A percentile compares a stretch with the other conserved stretches of the same genome.
phyloP scores from a whole-genome alignment of 306 rosid species.

The Quercus berberidifolia region DNA sequence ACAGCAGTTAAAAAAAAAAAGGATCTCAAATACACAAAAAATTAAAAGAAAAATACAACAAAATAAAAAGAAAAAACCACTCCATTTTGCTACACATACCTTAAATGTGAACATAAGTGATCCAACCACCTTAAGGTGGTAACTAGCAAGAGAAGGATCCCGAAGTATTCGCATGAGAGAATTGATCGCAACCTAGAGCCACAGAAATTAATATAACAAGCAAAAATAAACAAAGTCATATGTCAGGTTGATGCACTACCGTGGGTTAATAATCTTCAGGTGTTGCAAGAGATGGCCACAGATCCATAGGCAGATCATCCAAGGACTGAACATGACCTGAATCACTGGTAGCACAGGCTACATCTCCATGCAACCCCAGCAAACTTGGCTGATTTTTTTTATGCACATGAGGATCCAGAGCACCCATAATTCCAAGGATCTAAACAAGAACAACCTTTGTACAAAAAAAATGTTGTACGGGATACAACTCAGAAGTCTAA shows the following conservation, averaged over 20 bases:
- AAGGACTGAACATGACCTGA: conserved; percentile 83
- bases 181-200: conserved; percentile 85
- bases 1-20: background rate
- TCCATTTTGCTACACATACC: conserved; percentile 41
- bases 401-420: conserved; percentile 92
- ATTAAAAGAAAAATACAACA: background rate
- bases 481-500: conserved; percentile 17
- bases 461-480: background rate
- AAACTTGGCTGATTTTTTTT: conserved; percentile 76
- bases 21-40: background rate
- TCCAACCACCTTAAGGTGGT: conserved; percentile 89
- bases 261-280: conserved; percentile 92
- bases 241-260: conserved; percentile 36
- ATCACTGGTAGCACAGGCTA: conserved; percentile 72
- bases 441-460: conserved; percentile 28
- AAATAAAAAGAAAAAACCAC: background rate
- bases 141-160: conserved; percentile 91
- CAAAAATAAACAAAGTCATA: conserved; percentile 1
- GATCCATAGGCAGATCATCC: conserved; percentile 81
- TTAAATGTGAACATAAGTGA: conserved; percentile 97
- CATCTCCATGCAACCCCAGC: conserved; percentile 87
- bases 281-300: conserved; percentile 92
- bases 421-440: conserved; percentile 99
- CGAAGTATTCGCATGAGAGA: conserved; percentile 94
- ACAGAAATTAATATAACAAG: conserved; percentile 6